Evolutionary conservation across 2,329 filamentous ascomycete genomes (phyloP).

Genomic region (Epichloe glyceriae): DNA sequence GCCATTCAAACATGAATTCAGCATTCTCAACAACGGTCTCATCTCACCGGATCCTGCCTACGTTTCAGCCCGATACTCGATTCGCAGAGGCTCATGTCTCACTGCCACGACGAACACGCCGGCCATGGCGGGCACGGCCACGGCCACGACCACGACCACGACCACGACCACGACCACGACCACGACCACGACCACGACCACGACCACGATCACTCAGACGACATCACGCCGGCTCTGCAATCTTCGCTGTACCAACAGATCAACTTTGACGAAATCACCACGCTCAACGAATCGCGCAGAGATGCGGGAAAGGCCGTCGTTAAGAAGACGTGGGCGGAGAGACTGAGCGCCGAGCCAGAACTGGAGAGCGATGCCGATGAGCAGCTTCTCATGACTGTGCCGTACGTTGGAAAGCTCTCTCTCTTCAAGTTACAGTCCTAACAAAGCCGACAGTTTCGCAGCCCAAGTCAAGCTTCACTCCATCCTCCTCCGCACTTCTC

Average conservation of each 20-base stretch:
- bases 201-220: constrained; percentile 78
- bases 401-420: constrained; percentile 43
- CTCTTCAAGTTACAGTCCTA: neutral
- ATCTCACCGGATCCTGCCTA: too few relatives aligned
- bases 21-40: too few relatives aligned
- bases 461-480: constrained; percentile 88
- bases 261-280: constrained; percentile 71
- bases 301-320: constrained; percentile 62
- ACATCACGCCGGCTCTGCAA: constrained; percentile 83
- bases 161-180: constrained; percentile 21
- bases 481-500: constrained; percentile 70
- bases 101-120: constrained; percentile 41
- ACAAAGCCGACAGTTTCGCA: constrained; percentile 54
- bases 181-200: constrained; percentile 39
- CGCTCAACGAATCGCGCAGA: constrained; percentile 65
- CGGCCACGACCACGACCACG: too few relatives aligned
- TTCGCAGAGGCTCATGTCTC: constrained; percentile 21
- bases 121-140: constrained; percentile 38
- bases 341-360: constrained; percentile 58
- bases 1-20: too few relatives aligned
- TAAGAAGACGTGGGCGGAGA: constrained; percentile 83
- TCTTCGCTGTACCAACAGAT: constrained; percentile 86
- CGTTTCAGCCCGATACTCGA: neutral
- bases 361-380: constrained; percentile 80
- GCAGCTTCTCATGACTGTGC: constrained; percentile 84